Evolutionary conservation across 768 basidiomycete species (phyloP), one percentile per base, ranked within the genome.

Genomic region (Exidia glandulosa): DNA sequence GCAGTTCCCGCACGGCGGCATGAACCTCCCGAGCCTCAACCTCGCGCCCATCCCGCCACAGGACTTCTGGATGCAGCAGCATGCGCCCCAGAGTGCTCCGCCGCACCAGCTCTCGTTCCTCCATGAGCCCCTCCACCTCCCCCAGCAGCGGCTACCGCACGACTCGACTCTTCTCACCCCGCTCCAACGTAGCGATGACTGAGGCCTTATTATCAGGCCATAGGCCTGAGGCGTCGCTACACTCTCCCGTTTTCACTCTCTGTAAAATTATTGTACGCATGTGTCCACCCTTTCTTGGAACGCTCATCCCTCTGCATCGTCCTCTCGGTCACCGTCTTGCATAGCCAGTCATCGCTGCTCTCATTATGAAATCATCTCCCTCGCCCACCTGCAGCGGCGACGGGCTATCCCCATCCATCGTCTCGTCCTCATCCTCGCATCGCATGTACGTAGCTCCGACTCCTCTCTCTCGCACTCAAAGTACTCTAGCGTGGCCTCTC

Each of bases 81-180:
- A 27, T 23, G 25, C 25, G 50, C 50, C 25, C 50, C 27, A 54
- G 25, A 54, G 50, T 27, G 50, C 50, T 9, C 50, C 50, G 50
- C 50, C 50, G 50, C 50, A 54, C 27, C 50, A 25, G 50, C 16
- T 54, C 50, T 27, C 16, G 14, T 54, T 27, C 50, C 25, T 54
- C 50, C 50, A 23, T 13, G 50, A 54, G 4, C 50, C 50, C 9
- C 50, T 54, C 25, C 4, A 6, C 27, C 14, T 27, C 16, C 50
- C 50, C 7, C 50, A 54, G 30, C 50, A 54, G 41, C 41, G 41
- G 41, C 75, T 88, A 31, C 81, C 84, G 19, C 72, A 81, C 32
- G 80, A 83, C 66, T 87, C 83, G 70, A 87, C 84, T 29, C 75
- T 89, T 58, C 74, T 88, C 62, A 88, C 86, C 32, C 85, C 87